Percentiles rank a stretch among this genome's conserved stretches.
phyloP scores from a whole-genome alignment of 768 basidiomycete species.

The Fomitopsis pulvina region DNA sequence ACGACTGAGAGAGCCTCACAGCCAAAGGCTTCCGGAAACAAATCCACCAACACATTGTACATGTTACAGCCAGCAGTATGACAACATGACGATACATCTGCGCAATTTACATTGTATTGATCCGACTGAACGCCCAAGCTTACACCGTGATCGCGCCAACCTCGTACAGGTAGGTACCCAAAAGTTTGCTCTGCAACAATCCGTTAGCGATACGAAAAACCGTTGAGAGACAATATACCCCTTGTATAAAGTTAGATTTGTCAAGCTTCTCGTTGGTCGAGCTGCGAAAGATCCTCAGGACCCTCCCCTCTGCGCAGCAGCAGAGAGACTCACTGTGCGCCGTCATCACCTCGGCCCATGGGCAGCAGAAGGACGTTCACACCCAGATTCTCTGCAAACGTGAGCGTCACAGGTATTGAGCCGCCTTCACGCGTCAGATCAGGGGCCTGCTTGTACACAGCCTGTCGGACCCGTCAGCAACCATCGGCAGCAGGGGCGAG shows the following conservation, averaged over 20 bases:
- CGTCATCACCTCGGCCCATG: conserved; percentile 93
- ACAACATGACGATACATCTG: background rate
- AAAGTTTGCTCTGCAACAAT: conserved; percentile 51
- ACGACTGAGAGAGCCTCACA: too few relatives aligned
- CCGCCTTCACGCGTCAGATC: conserved; percentile 91
- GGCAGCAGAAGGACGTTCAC: conserved; percentile 88
- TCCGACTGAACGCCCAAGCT: too few relatives aligned
- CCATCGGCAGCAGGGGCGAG: background rate
- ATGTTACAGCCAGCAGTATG: too few relatives aligned
- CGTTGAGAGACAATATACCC: conserved; percentile 39
- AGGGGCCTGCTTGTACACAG: conserved; percentile 65
- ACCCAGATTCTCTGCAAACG: conserved; percentile 82
- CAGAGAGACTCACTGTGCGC: conserved; percentile 65
- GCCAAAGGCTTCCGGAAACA: too few relatives aligned
- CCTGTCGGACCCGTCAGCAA: conserved; percentile 15
- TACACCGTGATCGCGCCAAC: conserved; percentile 31
- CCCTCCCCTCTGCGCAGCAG: background rate
- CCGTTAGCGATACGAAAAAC: background rate
- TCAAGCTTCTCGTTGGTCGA: conserved; percentile 96
- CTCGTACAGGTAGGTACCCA: conserved; percentile 81
- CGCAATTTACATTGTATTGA: background rate
- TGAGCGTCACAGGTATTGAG: conserved; percentile 89
- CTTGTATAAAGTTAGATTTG: conserved; percentile 80
- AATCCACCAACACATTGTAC: too few relatives aligned
- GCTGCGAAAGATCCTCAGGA: conserved; percentile 29